Percentiles rank a stretch among this genome's conserved stretches.
Conservation (phyloP, 805 yeast species). For the Yamadazyma nakazawae region DNA sequence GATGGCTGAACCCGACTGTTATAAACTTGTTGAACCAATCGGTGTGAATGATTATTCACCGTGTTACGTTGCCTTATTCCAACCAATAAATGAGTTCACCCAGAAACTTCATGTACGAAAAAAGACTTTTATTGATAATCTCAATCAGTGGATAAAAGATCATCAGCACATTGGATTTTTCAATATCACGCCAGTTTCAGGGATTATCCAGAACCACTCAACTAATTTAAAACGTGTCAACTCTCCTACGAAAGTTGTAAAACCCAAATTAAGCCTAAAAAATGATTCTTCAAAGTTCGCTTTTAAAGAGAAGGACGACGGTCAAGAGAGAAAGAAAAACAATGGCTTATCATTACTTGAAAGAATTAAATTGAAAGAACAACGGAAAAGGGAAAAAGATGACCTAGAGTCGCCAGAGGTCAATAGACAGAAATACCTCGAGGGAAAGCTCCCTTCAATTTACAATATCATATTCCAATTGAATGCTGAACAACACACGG, state of each 20-base stretch:
- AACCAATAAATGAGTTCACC: conserved; percentile 10
- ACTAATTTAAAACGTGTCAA: conserved; percentile 7
- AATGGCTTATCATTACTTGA: conserved; percentile 34
- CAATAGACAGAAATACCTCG: conserved; percentile 21
- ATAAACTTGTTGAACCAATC: conserved; percentile 9
- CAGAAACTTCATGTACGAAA: conserved; percentile 16
- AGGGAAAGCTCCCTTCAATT: conserved; percentile 26
- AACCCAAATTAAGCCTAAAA: conserved; percentile 19
- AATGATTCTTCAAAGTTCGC: conserved; percentile 36
- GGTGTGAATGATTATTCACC: conserved; percentile 13
- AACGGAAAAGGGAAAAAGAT: conserved; percentile 16
- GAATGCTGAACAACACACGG: conserved; percentile 1
- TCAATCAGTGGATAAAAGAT: conserved; percentile 23
- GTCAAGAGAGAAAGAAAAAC: conserved; percentile 13
- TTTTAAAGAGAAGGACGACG: conserved; percentile 28
- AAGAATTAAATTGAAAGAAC: conserved; percentile 36
- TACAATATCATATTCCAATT: conserved; percentile 36
- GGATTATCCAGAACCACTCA: conserved; percentile 3
- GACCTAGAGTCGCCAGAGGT: conserved; percentile 18
- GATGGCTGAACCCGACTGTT: conserved; percentile 15
- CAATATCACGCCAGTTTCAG: conserved; percentile 3
- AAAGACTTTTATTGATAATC: conserved; percentile 12
- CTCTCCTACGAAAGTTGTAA: conserved; percentile 18
- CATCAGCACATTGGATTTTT: conserved; percentile 14
- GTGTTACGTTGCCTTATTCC: conserved; percentile 11